These are phyloP conservation scores for Chaetomium cochliodes DNA, from an alignment of 495 filamentous ascomycete genomes.

Conservation along the genomic window DNA sequence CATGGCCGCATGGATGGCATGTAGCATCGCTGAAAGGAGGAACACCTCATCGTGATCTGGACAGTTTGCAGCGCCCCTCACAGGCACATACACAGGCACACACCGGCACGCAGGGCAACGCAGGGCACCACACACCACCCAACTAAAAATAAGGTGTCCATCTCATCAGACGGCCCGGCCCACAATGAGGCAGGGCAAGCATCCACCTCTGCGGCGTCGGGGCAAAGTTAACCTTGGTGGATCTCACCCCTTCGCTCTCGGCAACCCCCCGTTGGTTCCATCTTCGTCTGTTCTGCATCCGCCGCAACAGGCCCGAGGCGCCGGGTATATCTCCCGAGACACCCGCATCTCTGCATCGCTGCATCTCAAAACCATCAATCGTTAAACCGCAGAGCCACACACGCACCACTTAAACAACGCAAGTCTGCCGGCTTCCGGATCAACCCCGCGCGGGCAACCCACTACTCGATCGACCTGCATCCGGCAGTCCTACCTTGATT, in stretches of 20 bases:
- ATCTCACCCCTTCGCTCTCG: neutral
- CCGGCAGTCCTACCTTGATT: constrained; percentile 7
- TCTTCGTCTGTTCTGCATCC: neutral
- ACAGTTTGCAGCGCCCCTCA: too few relatives aligned
- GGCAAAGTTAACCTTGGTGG: neutral
- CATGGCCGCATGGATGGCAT: too few relatives aligned
- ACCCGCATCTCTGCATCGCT: neutral
- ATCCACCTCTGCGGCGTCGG: neutral
- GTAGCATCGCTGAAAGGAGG: too few relatives aligned
- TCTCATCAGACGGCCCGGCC: neutral
- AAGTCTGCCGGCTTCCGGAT: neutral
- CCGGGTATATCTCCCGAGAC: constrained; percentile 21
- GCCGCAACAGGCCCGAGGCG: neutral
- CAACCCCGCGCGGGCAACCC: constrained; percentile 6
- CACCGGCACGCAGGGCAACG: too few relatives aligned
- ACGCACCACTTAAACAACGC: neutral
- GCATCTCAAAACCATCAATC: neutral
- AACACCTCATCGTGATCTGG: too few relatives aligned
- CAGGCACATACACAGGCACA: too few relatives aligned
- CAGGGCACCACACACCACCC: neutral
- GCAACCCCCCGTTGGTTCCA: neutral
- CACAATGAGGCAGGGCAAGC: neutral
- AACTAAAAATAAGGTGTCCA: neutral
- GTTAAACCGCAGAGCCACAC: neutral
- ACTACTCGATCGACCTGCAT: neutral